Evolutionary conservation across 2,329 filamentous ascomycete species (phyloP).

Genomic region (Sarocladium oryzae): DNA sequence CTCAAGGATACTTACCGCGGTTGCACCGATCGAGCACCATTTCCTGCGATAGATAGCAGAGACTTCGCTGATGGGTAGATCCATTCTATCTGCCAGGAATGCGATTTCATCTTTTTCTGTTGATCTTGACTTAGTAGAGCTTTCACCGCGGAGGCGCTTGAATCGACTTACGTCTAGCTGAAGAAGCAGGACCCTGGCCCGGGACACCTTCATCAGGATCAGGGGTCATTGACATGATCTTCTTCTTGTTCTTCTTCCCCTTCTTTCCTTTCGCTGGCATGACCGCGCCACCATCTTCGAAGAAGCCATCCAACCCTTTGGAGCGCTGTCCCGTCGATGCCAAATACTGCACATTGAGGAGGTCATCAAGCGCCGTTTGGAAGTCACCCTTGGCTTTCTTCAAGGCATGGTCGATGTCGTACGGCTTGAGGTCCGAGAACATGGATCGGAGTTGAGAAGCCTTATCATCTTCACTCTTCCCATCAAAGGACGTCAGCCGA

Average conservation of each 20-base stretch:
- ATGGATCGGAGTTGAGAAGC: slow-evolving; percentile 57
- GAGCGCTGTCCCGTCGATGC: slow-evolving; percentile 56
- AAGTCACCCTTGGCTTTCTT: slow-evolving; percentile 62
- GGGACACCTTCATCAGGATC: not conserved
- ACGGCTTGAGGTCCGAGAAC: slow-evolving; percentile 62
- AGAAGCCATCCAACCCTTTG: slow-evolving; percentile 81
- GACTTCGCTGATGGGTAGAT: slow-evolving; percentile 34
- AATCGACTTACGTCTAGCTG: slow-evolving; percentile 19
- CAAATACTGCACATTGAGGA: slow-evolving; percentile 74
- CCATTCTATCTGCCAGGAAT: slow-evolving; percentile 37
- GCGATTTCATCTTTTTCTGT: slow-evolving; percentile 33
- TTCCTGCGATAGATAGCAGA: slow-evolving; percentile 32
- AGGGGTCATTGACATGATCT: slow-evolving; percentile 12
- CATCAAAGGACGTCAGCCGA: slow-evolving; percentile 27
- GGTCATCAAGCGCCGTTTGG: slow-evolving; percentile 66
- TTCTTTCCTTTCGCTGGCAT: slow-evolving; percentile 23
- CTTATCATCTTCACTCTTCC: slow-evolving; percentile 53
- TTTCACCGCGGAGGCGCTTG: too few species aligned
- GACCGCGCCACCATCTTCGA: slow-evolving; percentile 27
- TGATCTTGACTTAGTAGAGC: not conserved
- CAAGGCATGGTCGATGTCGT: slow-evolving; percentile 61
- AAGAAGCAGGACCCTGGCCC: slow-evolving; percentile 10
- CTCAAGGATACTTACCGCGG: slow-evolving; percentile 36
- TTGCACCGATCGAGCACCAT: slow-evolving; percentile 30
- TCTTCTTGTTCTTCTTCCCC: slow-evolving; percentile 32